Evolutionary conservation across 2,329 filamentous ascomycete species (phyloP), one percentile per base, ranked within the genome.

Genomic region (Exophiala phaeomuriformis): DNA sequence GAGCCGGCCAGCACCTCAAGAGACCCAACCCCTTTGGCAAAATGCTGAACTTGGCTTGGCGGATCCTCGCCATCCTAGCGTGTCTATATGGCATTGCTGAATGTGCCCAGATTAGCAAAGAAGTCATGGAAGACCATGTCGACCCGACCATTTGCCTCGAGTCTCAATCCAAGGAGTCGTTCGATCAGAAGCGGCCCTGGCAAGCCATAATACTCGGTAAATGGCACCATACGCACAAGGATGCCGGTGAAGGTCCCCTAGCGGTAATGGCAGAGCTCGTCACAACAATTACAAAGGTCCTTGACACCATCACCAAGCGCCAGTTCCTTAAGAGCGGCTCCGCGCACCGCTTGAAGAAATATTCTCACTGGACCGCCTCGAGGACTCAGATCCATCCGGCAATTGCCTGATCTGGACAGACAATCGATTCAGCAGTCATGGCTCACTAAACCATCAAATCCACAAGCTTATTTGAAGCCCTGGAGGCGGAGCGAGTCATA

Each of bases 21-120:
- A 35, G 10, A 6, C 39, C 10, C 28, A 4, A 6, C 36, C 5
- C 5, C 28, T 31, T 6, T 5, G 29, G n/a, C 27, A 54, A 30
- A 9, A 58, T 58, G 55, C 48, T 58, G 7, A 43, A 31, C 41
- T 29, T 58, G 10, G 37, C 49, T 4, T 19, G 54, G 12, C 49
- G 55, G 12, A 39, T 58, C 8, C 32, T 58, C 29, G 55, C 55
- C 40, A 47, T 58, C 39, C 31, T 30, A 5, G 19, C 41, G 9
- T 53, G 51, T 30, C 8, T 50, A 8, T 47, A 33, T 12, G 55
- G 55, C 7, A 52, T 58, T n/a, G 46, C 42, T 3, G 28, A 42
- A 12, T 58, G 55, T 35, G 49, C 51, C 3, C 36, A 29, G 10
- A 52, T 55, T 48, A 58, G 55, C 31, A 48, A 51, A 9, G 31